Evolutionary conservation across 805 yeast species (phyloP).

Genomic region (Zygotorulaspora florentina): DNA sequence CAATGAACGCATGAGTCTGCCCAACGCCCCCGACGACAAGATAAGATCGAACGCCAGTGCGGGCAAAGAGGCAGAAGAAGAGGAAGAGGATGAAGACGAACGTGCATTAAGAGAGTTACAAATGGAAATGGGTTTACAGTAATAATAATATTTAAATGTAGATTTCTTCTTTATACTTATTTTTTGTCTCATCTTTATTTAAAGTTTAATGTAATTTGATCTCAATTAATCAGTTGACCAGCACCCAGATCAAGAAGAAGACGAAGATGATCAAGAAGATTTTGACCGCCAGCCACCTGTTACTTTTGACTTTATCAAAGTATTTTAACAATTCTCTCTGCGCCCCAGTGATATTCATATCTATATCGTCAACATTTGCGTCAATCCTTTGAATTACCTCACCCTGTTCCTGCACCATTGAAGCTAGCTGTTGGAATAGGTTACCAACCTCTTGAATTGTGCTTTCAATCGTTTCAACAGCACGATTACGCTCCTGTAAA

Average conservation of each 20-base stretch:
- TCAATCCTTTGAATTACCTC: constrained; percentile 95
- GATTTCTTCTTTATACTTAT: constrained; percentile 3
- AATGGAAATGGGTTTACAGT: constrained; percentile 78
- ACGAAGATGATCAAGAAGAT: constrained; percentile 82
- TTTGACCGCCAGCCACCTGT: constrained; percentile 87
- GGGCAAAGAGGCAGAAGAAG: constrained; percentile 38
- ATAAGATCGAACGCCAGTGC: constrained; percentile 18
- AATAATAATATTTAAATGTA: constrained; percentile 3
- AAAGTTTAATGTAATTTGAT: constrained; percentile 6
- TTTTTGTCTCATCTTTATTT: constrained; percentile 1
- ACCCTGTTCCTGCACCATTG: constrained; percentile 97
- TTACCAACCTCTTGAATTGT: constrained; percentile 96
- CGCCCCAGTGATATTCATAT: constrained; percentile 86
- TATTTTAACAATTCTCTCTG: constrained; percentile 90
- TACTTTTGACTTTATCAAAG: constrained; percentile 79
- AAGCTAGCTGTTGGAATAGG: constrained; percentile 88
- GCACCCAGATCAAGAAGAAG: constrained; percentile 72
- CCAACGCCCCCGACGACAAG: constrained; percentile 43
- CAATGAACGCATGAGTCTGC: constrained; percentile 36
- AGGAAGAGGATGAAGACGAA: constrained; percentile 76
- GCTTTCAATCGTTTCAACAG: constrained; percentile 95
- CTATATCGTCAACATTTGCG: constrained; percentile 89
- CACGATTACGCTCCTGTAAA: constrained; percentile 76
- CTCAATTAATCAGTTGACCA: constrained; percentile 49
- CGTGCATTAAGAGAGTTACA: constrained; percentile 74